Evolutionary conservation across 2,329 filamentous ascomycete genomes (phyloP), one percentile per base, ranked within the genome.

Genomic region (Akanthomyces uredinophilus): DNA sequence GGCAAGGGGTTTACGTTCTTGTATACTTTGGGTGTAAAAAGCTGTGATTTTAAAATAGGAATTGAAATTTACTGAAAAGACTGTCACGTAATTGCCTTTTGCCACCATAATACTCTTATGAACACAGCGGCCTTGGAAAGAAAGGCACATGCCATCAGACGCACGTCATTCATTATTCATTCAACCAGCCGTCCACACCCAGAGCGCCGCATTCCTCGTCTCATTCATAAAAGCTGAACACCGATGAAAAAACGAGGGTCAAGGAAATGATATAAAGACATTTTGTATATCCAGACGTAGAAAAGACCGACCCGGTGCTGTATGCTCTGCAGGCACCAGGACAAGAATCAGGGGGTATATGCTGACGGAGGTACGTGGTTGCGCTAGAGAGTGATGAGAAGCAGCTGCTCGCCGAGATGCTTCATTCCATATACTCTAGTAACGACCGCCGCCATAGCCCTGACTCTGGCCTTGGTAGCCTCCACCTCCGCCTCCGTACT

Each of bases 161-260:
- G 24, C 54, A 37, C 39, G 47, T 58, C 60, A 52, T 62, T 54
- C 60, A 52, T 62, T 54, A 57, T 53, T 52, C 60, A 62, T 55
- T 24, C 44, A 47, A 14, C 39, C 53, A 55, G 44, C 27, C 27
- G 24, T 29, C 43, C 39, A 27, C 47, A 57, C 37, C 46, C 46
- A 58, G 22, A 52, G 53, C 60, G 53, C 53, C 53, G 44, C 18
- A 27, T 57, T 46, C 39, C 60, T 49, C 55, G 46, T 54, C 29
- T 39, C 27, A 58, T 62, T 53, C 39, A 46, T 46, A 52, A 35
- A 35, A n/a, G 7, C 39, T 35, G 35, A 32, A 55, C 22, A 49
- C 29, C 18, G 43, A 43, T 20, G 44, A 24, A 37, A 29, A 27
- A 32, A 22, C 35, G 43, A 50, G 43, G 43, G 27, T 11, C 41